Evolutionary conservation across 2,329 filamentous ascomycete genomes (phyloP).

Genomic region (Botrytis hyacinthi): DNA sequence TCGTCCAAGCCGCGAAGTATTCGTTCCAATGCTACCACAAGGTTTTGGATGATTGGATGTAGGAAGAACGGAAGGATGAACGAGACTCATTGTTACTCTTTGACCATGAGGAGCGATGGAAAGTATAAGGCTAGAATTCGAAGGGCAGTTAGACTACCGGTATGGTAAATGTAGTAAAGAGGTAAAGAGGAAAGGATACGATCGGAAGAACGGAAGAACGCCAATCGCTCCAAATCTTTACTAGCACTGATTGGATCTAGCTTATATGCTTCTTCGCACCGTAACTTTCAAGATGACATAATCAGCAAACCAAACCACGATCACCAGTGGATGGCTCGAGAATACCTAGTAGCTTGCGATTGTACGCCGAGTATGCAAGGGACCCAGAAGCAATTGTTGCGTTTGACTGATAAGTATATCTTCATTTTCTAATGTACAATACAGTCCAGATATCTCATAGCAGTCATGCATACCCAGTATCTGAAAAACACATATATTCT

Average conservation of each 20-base stretch:
- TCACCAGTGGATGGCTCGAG: too few species aligned
- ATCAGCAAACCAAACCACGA: too few species aligned
- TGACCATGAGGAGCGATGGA: not conserved
- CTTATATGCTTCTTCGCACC: not conserved
- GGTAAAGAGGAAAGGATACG: not conserved
- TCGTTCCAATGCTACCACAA: not conserved
- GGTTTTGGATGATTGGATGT: not conserved
- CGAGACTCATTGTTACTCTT: not conserved
- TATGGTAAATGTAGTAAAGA: not conserved
- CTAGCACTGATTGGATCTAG: not conserved
- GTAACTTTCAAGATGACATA: not conserved
- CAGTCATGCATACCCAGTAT: too few species aligned
- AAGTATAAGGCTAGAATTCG: not conserved
- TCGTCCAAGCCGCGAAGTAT: not conserved
- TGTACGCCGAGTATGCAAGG: too few species aligned
- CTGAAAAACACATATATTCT: too few species aligned
- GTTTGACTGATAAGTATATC: not conserved
- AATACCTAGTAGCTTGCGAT: too few species aligned
- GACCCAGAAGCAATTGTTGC: not conserved
- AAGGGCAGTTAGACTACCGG: not conserved
- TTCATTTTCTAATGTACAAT: not conserved
- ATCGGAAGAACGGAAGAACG: not conserved
- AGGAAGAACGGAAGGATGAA: not conserved
- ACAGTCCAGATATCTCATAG: not conserved
- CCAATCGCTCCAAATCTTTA: accelerated